Base-by-base conservation (phyloP, 371 early-diverging fungal species). In the Encephalitozoon romaleae region DNA sequence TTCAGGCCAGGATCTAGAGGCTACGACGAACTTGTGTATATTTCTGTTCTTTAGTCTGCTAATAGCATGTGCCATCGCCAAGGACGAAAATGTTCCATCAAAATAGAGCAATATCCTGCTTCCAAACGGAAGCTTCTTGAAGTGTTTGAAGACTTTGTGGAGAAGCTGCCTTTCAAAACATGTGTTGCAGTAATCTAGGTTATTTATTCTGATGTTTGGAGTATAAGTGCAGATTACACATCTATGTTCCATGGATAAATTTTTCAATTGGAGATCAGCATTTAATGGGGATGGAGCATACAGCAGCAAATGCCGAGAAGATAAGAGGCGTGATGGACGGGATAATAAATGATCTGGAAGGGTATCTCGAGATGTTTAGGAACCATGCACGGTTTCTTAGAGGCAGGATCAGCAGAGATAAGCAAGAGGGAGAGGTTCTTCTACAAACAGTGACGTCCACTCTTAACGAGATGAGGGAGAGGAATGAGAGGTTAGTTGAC, bases 121-220 rank as follows among this genome's bases (percentile, higher is more conserved):
- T 63, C 69, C 41, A 28, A 25, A 28, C 18, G 32, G 76, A n/a
- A 76, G 41, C 30, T 72, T 69, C 18, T 51, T 30, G 18, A 80
- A 28, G 32, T 51, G 42, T 47, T 43, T 76, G 12, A 53, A 39
- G 6, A 66, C 26, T 53, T 71, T 79, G 18, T 9, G 51, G 39
- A 70, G 65, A 4, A 79, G 30, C 21, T 53, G 53, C 49, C 41
- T 65, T 12, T 41, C 28, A 28, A 79, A 76, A 49, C 79, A 79
- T 18, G 21, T 41, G 6, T 69, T 41, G 42, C 79, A 79, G 53
- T 79, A 79, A 5, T 59, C 49, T n/a, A 75, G 66, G 8, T 38
- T 43, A n/a, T 66, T 79, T 30, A 79, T 74, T 71, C 76, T 69
- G 45, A 76, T 71, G 28, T 67, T 23, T 53, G 74, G 53, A 15